These are phyloP conservation scores for Kappamyces sp. DNA, from an alignment of 192 early-diverging fungal species.

Conservation along the genomic window DNA sequence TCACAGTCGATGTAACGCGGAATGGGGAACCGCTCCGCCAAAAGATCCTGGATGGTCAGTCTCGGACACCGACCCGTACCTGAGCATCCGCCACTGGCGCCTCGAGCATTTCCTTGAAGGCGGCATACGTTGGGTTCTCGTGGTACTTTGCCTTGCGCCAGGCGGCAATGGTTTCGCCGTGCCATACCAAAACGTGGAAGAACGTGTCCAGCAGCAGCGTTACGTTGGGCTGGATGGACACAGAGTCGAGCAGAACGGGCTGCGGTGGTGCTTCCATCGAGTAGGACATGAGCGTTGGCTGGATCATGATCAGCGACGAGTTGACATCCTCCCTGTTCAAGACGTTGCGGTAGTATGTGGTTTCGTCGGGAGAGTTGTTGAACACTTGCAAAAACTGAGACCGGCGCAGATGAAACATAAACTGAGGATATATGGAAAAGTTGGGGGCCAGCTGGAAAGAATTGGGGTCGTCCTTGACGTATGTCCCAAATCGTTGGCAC, in stretches of 20 bases:
- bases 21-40: constrained; percentile 93
- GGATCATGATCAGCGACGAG: constrained; percentile 98
- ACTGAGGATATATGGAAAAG: constrained; percentile 99
- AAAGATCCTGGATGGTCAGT: constrained; percentile 59
- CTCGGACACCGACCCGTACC: constrained; percentile 27
- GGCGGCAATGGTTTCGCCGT: constrained; percentile 92
- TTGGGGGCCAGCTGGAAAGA: constrained; percentile 85
- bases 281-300: constrained; percentile 93
- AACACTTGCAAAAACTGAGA: constrained; percentile 98
- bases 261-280: constrained; percentile 77
- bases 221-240: constrained; percentile 94
- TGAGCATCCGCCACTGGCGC: constrained; percentile 81
- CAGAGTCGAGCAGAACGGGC: constrained; percentile 92
- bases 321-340: constrained; percentile 93
- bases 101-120: constrained; percentile 88
- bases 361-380: constrained; percentile 98
- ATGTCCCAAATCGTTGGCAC: constrained; percentile 96
- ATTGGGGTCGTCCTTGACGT: constrained; percentile 88
- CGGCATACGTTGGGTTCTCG: constrained; percentile 87
- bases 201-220: constrained; percentile 94
- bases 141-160: constrained; percentile 97
- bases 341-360: constrained; percentile 81
- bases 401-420: constrained; percentile 97
- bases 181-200: constrained; percentile 99
- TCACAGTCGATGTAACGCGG: constrained; percentile 98